Percentiles rank a stretch among this genome's conserved stretches.
phyloP scores from a whole-genome alignment of 345 rosid species.

The Populus euphratica region DNA sequence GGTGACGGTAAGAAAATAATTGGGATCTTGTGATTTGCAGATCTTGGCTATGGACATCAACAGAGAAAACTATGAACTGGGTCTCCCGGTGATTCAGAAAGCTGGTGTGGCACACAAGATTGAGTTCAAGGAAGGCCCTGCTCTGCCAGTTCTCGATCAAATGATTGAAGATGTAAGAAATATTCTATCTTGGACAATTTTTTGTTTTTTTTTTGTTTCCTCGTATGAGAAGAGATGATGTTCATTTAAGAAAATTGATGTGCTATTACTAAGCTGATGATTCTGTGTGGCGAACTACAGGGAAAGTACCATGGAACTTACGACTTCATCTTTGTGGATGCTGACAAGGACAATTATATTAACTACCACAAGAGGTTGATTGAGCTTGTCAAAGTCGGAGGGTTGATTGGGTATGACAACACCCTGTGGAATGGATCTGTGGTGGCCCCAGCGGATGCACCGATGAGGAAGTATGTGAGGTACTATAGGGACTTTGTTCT shows the following conservation, averaged over 20 bases:
- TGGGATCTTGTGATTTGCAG: conserved; percentile 32
- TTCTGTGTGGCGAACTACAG: conserved; percentile 31
- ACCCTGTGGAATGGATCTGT: conserved; percentile 96
- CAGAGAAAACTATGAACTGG: conserved; percentile 86
- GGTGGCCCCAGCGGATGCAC: conserved; percentile 80
- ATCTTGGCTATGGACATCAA: conserved; percentile 94
- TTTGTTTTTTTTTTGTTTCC: background rate
- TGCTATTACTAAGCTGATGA: background rate
- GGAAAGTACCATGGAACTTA: conserved; percentile 65
- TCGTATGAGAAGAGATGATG: background rate
- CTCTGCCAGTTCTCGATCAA: conserved; percentile 82
- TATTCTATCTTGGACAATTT: background rate
- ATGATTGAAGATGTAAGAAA: conserved; percentile 74
- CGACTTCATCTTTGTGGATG: conserved; percentile 95
- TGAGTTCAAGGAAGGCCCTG: conserved; percentile 95
- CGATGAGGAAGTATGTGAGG: conserved; percentile 78
- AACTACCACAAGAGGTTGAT: conserved; percentile 86
- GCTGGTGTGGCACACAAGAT: conserved; percentile 98
- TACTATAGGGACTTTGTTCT: conserved; percentile 82
- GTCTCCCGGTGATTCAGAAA: conserved; percentile 79
- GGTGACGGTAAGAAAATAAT: background rate
- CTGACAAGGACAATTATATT: conserved; percentile 92
- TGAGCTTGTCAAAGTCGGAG: conserved; percentile 81
- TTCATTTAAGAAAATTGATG: background rate
- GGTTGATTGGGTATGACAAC: conserved; percentile 94